Base-by-base conservation (phyloP, 768 basidiomycete species). In the Mycena metata region DNA sequence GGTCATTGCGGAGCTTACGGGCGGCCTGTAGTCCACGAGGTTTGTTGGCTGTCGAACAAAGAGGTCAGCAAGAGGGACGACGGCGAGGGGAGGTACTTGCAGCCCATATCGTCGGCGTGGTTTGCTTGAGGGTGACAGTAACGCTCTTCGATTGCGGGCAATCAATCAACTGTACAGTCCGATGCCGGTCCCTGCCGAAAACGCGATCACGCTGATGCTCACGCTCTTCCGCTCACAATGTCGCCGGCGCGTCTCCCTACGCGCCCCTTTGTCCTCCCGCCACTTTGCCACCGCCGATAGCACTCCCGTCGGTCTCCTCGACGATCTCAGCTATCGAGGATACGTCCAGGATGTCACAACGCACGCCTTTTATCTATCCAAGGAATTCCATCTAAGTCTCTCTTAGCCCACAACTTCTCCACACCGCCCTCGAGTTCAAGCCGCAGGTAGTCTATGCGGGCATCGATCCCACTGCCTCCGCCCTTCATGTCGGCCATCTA, bases 11-110 rank as follows among this genome's bases (percentile, higher is more conserved):
- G 79, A 99, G 94, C 85, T 98, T 98, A 83, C 98, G 94, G 79
- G 96, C 97, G 77, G 97, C 97, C 87, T 97, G 95, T 78, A 98
- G 91, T 85, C 96, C 96, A 87, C 96, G 93, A 80, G 96, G 96
- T 94, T 98, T 98, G 90, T 96, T 96, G 80, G 96, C 95, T 96
- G 30, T 30, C n/a, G 67, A 46, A 62, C 21, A 52, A 30, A 19
- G 13, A 58, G 30, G 67, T 57, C 62, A 66, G 49, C 36, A 69
- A 73, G 54, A 58, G 54, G 39, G 60, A 51, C 45, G 67, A 60
- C 30, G 59, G 46, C 30, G 50, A 74, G 78, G n/a, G n/a, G n/a
- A 39, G 39, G 2, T 76, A 91, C 92, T 76, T 89, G 92, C 92
- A 94, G 88, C 92, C 92, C 92, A 94, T n/a, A n/a, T 94, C 23